Evolutionary conservation across 2,329 filamentous ascomycete species (phyloP).

Genomic region (Nothopassalora personata): DNA sequence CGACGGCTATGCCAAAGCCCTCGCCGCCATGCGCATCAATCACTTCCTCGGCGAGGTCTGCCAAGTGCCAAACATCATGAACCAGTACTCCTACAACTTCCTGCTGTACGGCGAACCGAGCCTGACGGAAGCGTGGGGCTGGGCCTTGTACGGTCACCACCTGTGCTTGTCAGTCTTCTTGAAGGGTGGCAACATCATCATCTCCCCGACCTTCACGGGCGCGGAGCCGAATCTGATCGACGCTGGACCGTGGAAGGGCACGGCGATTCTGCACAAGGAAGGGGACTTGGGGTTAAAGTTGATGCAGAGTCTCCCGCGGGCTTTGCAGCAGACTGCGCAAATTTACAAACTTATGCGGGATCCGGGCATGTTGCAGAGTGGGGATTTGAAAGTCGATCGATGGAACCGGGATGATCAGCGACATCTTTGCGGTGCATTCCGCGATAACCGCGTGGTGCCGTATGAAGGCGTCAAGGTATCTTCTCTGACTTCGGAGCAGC

Average conservation of each 20-base stretch:
- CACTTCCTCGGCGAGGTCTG: conserved; percentile 68
- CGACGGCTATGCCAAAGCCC: conserved; percentile 66
- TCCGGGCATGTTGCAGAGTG: conserved; percentile 55
- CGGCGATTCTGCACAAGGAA: conserved; percentile 60
- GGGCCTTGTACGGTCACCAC: conserved; percentile 73
- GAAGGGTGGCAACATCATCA: conserved; percentile 58
- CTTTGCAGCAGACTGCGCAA: conserved; percentile 48
- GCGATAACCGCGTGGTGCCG: conserved; percentile 73
- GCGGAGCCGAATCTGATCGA: conserved; percentile 76
- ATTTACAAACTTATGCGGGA: conserved; percentile 59
- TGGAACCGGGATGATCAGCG: conserved; percentile 81
- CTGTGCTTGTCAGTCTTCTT: conserved; percentile 68
- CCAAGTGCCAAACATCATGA: conserved; percentile 58
- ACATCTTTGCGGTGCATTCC: conserved; percentile 70
- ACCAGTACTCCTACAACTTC: conserved; percentile 67
- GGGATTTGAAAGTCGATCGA: conserved; percentile 48
- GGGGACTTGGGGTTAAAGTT: conserved; percentile 60
- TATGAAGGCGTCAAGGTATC: conserved; percentile 58
- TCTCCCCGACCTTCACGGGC: conserved; percentile 72
- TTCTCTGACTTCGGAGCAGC: conserved; percentile 46
- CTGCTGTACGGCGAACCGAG: conserved; percentile 63
- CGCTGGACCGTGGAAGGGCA: conserved; percentile 56
- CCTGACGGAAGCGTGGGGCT: conserved; percentile 59
- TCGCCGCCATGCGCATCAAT: conserved; percentile 67
- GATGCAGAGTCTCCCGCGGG: conserved; percentile 57